phyloP scores from a whole-genome alignment of 2,329 filamentous ascomycete genomes.

The Aspergillus niger region DNA sequence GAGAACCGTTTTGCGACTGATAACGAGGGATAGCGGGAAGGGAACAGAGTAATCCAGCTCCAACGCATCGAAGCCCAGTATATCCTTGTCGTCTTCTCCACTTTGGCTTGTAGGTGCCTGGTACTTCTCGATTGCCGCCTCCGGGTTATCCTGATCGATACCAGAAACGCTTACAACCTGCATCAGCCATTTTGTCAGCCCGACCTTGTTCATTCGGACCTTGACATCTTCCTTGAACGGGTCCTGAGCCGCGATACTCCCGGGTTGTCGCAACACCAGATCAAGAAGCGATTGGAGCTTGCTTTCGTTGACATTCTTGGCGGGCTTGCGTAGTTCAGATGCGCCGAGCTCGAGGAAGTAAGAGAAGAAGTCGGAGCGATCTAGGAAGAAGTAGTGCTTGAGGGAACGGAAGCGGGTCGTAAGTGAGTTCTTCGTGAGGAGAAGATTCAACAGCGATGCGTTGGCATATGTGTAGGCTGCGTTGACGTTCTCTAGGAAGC shows the following conservation, averaged over 20 bases:
- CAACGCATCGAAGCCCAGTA: conserved; percentile 85
- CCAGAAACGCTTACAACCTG: conserved; percentile 95
- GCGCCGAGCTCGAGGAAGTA: conserved; percentile 93
- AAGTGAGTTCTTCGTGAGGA: conserved; percentile 89
- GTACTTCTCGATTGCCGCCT: conserved; percentile 66
- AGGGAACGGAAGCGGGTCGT: conserved; percentile 84
- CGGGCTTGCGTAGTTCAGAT: conserved; percentile 86
- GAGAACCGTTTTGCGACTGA: conserved; percentile 94
- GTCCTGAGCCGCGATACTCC: conserved; percentile 88
- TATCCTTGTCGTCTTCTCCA: conserved; percentile 75
- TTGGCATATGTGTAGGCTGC: conserved; percentile 94
- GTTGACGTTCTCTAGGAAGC: conserved; percentile 95
- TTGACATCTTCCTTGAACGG: conserved; percentile 99
- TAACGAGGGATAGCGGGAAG: conserved; percentile 92
- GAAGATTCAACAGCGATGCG: conserved; percentile 83
- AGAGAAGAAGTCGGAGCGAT: conserved; percentile 95
- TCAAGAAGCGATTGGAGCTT: conserved; percentile 97
- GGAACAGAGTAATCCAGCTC: conserved; percentile 94
- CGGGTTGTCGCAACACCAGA: conserved; percentile 91
- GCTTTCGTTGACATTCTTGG: conserved; percentile 82
- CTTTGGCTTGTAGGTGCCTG: conserved; percentile 66
- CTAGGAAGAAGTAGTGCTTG: conserved; percentile 99
- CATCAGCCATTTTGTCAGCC: conserved; percentile 90
- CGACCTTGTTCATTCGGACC: conserved; percentile 93
- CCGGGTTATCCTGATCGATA: conserved; percentile 76